Base-by-base conservation (phyloP, 2,329 filamentous ascomycete species). In the Xylogone sp. region DNA sequence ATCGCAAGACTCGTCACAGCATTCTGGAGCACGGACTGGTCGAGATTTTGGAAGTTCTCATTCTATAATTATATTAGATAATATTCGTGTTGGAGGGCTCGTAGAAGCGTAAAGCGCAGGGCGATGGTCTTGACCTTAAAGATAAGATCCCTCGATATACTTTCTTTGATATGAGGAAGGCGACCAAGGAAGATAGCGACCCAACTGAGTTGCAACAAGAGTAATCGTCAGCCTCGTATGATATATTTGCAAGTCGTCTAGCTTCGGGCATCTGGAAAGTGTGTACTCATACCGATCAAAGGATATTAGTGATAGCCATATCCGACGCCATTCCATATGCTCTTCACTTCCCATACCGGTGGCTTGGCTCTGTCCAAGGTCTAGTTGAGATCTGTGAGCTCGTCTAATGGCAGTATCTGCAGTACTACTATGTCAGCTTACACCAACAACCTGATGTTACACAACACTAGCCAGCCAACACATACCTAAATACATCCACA, bases 261-360 rank as follows among this genome's bases (percentile, higher is more conserved):
- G n/a, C n/a, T n/a, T n/a, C n/a, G n/a, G n/a, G n/a, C n/a, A 39
- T 5, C 5, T 39, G n/a, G 34, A 18, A 24, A 49, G 18, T 34
- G 16, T 22, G 29, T 27, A 54, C 8, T 18, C 45, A 51, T 54
- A 54, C 52, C 52, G 52, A 46, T 54, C 52, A 54, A 54, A 51
- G 39, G 48, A 51, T 46, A 54, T 54, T 43, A 54, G 46, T 24
- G 52, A 44, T 21, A 54, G 43, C 52, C 52, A 54, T 49, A 54
- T n/a, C 45, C 31, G 52, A 34, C 52, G 52, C 52, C 48, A 54
- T 48, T 52, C 53, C 50, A 52, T 49, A 49, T 54, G 52, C 27
- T 54, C 53, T 21, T 52, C 22, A 21, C 49, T 49, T 34, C 49
- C 49, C 44, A 52, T 34, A 50, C 52, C 49, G 34, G 48, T 49